A percentile compares a stretch with the other conserved stretches of the same genome.
Conservation (phyloP, 192 early-diverging fungal species). For the Spizellomyces sp. region DNA sequence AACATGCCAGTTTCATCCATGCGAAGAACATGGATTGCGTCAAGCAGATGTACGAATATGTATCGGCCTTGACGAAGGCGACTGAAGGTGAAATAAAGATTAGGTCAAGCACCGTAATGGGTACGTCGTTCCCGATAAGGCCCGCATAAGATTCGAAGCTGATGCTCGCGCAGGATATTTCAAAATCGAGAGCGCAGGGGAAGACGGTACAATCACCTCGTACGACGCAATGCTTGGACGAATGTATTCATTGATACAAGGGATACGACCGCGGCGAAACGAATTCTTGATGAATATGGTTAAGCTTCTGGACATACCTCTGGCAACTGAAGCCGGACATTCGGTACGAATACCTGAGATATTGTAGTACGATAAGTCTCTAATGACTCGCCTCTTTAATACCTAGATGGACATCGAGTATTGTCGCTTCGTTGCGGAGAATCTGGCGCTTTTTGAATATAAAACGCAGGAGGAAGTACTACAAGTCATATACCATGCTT, state of each 20-base stretch:
- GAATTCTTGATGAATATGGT: slow-evolving; percentile 72
- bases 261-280: slow-evolving; percentile 69
- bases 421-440: slow-evolving; percentile 80
- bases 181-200: neutral
- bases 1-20: slow-evolving; percentile 90
- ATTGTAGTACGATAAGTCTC: neutral
- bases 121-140: too few relatives aligned
- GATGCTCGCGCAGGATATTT: slow-evolving; percentile 8
- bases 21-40: slow-evolving; percentile 78
- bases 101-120: too few relatives aligned
- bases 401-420: slow-evolving; percentile 32
- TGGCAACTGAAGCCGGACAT: neutral
- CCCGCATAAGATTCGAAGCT: too few relatives aligned
- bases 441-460: slow-evolving; percentile 77
- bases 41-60: slow-evolving; percentile 73
- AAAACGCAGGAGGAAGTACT: slow-evolving; percentile 82
- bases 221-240: slow-evolving; percentile 58
- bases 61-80: neutral
- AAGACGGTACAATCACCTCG: neutral
- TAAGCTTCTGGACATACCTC: slow-evolving; percentile 68
- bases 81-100: too few relatives aligned
- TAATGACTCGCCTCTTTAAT: slow-evolving; percentile 1
- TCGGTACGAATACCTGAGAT: neutral
- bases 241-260: slow-evolving; percentile 70
- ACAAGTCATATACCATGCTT: slow-evolving; percentile 70